Evolutionary conservation across 2,329 filamentous ascomycete genomes (phyloP).

Genomic region (Neonectria punicea): DNA sequence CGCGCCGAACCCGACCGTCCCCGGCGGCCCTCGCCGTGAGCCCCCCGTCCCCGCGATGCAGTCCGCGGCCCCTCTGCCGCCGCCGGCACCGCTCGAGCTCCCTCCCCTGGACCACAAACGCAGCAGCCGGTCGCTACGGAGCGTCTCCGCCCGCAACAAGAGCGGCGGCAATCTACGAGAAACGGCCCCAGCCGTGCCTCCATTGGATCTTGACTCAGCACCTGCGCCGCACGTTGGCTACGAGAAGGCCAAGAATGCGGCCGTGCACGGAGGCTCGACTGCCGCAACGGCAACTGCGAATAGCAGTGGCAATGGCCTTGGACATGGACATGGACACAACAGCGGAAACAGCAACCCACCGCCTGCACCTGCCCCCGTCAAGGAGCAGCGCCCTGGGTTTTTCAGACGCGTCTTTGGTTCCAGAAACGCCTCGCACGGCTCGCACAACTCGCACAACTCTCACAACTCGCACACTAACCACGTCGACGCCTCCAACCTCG

Average conservation of each 20-base stretch:
- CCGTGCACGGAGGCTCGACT: constrained; percentile 59
- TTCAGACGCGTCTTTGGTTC: constrained; percentile 91
- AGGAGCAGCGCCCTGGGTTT: constrained; percentile 85
- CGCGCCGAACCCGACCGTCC: constrained; percentile 86
- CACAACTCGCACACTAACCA: constrained; percentile 27
- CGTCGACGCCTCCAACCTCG: constrained; percentile 33
- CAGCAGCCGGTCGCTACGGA: constrained; percentile 67
- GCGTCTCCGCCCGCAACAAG: constrained; percentile 52
- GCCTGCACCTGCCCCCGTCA: constrained; percentile 57
- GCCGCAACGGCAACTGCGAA: constrained; percentile 55
- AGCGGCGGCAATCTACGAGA: constrained; percentile 41
- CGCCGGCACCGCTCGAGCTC: constrained; percentile 52
- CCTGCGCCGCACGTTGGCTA: constrained; percentile 69
- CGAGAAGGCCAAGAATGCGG: constrained; percentile 64
- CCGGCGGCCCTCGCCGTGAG: constrained; percentile 75
- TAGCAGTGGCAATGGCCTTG: background rate
- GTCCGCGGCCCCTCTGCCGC: constrained; percentile 49
- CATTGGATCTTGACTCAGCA: constrained; percentile 61
- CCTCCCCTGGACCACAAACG: constrained; percentile 62
- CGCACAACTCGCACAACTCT: background rate
- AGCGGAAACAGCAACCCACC: constrained; percentile 24
- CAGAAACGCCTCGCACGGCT: constrained; percentile 55
- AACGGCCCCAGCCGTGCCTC: constrained; percentile 44
- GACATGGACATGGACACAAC: too few species aligned
- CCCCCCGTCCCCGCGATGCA: constrained; percentile 49